phyloP scores from a whole-genome alignment of 108 stramenopile genomes.

The Stephanodiscus triporus region DNA sequence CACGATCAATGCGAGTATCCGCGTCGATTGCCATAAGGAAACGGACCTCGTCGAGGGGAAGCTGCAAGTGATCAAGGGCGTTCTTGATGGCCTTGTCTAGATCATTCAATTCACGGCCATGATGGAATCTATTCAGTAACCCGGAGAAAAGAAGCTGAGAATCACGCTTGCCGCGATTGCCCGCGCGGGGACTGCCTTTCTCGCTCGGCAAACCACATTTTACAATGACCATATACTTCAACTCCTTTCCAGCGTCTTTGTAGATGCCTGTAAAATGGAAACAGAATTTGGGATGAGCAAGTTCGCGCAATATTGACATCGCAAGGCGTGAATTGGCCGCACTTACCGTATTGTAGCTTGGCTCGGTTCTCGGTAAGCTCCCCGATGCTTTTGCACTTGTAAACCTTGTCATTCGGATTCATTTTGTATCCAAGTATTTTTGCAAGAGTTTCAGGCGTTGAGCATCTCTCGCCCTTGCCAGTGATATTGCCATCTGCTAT shows the following conservation, averaged over 20 bases:
- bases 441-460: constrained; percentile 49
- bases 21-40: constrained; percentile 69
- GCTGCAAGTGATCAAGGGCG: constrained; percentile 48
- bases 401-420: constrained; percentile 41
- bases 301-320: no score
- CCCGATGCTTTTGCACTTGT: constrained; percentile 59
- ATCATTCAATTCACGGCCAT: constrained; percentile 50
- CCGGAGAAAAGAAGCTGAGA: constrained; percentile 61
- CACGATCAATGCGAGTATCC: constrained; percentile 55
- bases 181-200: constrained; percentile 47
- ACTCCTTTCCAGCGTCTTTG: constrained; percentile 42
- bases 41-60: constrained; percentile 54
- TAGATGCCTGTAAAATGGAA: constrained; percentile 16
- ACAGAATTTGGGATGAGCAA: not conserved
- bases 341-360: constrained; percentile 50
- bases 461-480: constrained; percentile 51
- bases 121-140: constrained; percentile 59
- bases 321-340: no score
- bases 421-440: constrained; percentile 54
- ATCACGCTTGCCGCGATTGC: constrained; percentile 67
- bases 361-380: constrained; percentile 48
- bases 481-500: constrained; percentile 69
- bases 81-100: constrained; percentile 55
- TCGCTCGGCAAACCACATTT: constrained; percentile 54
- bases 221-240: constrained; percentile 65